Evolutionary conservation across 2,329 filamentous ascomycete species (phyloP), one percentile per base, ranked within the genome.

Genomic region (Chaetomium globosum): DNA sequence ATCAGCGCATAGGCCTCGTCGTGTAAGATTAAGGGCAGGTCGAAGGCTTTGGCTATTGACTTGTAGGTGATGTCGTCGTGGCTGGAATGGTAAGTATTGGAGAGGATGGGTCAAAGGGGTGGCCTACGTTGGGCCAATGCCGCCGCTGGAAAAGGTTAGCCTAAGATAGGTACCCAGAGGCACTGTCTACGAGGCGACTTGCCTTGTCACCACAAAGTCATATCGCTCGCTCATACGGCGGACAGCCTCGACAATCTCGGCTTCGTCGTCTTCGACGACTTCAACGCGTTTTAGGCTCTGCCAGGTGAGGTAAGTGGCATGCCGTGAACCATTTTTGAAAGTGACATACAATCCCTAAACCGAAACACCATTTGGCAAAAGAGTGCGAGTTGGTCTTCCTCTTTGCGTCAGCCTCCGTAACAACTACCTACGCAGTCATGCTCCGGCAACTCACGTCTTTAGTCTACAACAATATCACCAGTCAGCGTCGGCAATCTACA

Each of bases 1-100:
- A 98, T 98, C 74, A 89, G 88, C 69, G 87, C 84, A 71, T 89
- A 90, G 0, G 93, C 89, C 65, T 87, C 85, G 52, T 91, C 80
- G 80, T 98, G 92, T 31, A 96, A 83, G 70, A 88, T 85, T 21
- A 98, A 81, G 16, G 88, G 85, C 8, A 97, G 82, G 52, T 82
- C 80, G 76, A 97, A 98, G 8, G 93, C 95, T 75, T 92, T 93
- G 69, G 92, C 93, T 75, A 99, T 96, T 48, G 92, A 94, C 74
- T 91, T 84, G 80, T 99, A 99, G 30, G 95, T 98, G 71, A 98
- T 98, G 75, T 99, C 95, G 77, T 99, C 95, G 81, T 98, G 94
- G 63, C 92, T 96, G 71, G 1, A 39, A 10, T 9, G 31, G 66
- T 62, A 49, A 48, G 26, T 48, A 19, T 56, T 9, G 19, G 10